Evolutionary conservation across 371 early-diverging fungal genomes (phyloP), one percentile per base, ranked within the genome.

Genomic region (Syncephalastrum monosporum): DNA sequence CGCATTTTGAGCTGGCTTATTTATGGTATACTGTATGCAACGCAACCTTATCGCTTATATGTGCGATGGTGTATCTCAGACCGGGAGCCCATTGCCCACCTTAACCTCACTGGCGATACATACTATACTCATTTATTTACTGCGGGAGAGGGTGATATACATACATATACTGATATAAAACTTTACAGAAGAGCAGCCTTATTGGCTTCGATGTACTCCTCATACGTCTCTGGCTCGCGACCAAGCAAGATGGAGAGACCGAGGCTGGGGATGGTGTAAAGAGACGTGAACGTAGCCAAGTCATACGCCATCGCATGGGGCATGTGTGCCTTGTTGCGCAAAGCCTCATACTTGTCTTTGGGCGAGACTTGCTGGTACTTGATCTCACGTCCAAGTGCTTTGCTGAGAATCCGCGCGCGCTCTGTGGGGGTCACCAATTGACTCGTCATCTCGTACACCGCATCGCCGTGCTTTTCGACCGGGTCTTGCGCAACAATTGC

Each of bases 401-500:
- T 43, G 8, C 42, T 43, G 15, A 67, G 45, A 3, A 49, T 45
- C 1, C 52, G 48, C 12, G 56, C 56, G 5, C 63, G 63, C 21
- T 67, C 59, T 13, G 23, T 16, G 8, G 49, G 33, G 1, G 62
- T 56, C 5, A 59, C 13, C 3, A 41, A 13, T 8, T 56, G 23
- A 4, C 63, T 48, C 13, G 41, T 49, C 52, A 67, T 50, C 8
- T 59, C 53, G 48, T 62, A 67, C 8, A 52, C 62, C 24, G 53
- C 54, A 41, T 58, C 53, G 1, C 52, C 56, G 25, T 66, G 66
- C 6, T 61, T 60, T 6, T 57, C 58, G 12, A 66, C 48, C 44
- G 56, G 48, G n/a, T 66, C 66, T 3, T 29, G 46, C 19, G 59
- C 47, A 19, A 61, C 48, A 7, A 25, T 45, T n/a, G 54, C 55